These are phyloP conservation scores for Phaeoacremonium minimum DNA, from an alignment of 2,329 filamentous ascomycete genomes.

Conservation along the genomic window DNA sequence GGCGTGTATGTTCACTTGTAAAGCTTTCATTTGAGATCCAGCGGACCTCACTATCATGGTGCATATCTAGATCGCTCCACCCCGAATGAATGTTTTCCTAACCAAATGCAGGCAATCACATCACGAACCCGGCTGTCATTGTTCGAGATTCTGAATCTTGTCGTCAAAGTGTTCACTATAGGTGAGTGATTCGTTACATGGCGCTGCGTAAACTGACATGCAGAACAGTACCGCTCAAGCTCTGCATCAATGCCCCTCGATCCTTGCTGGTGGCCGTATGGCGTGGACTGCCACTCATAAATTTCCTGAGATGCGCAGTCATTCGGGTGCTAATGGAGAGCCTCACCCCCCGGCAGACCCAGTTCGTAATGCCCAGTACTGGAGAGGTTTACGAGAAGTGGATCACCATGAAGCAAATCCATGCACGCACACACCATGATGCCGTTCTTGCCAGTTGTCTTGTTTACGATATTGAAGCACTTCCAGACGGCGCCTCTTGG, in stretches of 20 bases:
- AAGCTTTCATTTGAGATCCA: too few relatives aligned
- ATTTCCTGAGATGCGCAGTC: slow-evolving; percentile 1
- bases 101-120: too few relatives aligned
- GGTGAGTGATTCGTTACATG: too few relatives aligned
- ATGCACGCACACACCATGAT: not conserved
- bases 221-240: too few relatives aligned
- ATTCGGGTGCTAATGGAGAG: slow-evolving; percentile 2
- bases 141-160: too few relatives aligned
- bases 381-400: slow-evolving; percentile 2
- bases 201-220: too few relatives aligned
- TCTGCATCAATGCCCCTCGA: slow-evolving; percentile 1
- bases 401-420: not conserved
- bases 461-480: slow-evolving; percentile 3
- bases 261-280: not conserved
- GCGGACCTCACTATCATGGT: too few relatives aligned
- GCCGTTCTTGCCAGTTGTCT: slow-evolving; percentile 7
- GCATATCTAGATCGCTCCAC: too few relatives aligned
- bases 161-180: too few relatives aligned
- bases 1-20: too few relatives aligned
- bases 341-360: slow-evolving; percentile 2
- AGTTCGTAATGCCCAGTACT: slow-evolving; percentile 2
- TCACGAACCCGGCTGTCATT: too few relatives aligned
- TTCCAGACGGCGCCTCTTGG: slow-evolving; percentile 2
- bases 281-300: slow-evolving; percentile 1
- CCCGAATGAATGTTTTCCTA: too few relatives aligned